These are phyloP conservation scores for Mycena galopus DNA, from an alignment of 768 basidiomycete genomes.

Conservation along the genomic window DNA sequence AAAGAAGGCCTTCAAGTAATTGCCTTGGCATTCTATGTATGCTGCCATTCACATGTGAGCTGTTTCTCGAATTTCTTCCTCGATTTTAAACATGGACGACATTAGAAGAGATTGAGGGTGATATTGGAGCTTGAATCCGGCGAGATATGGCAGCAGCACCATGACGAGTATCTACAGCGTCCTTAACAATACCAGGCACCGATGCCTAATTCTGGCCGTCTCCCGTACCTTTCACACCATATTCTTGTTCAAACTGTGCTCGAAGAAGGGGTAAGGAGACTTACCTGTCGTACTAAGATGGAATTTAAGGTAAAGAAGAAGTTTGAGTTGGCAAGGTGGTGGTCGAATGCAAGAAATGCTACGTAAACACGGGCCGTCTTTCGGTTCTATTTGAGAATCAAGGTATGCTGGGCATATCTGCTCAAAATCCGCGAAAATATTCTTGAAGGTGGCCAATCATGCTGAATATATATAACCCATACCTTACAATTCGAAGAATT, in stretches of 20 bases:
- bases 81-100: too few relatives aligned
- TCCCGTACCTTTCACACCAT: neutral
- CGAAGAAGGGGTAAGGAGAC: neutral
- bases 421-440: neutral
- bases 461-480: neutral
- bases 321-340: neutral
- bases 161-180: too few relatives aligned
- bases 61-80: too few relatives aligned
- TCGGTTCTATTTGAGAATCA: neutral
- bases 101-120: too few relatives aligned
- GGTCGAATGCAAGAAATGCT: neutral
- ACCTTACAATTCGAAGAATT: neutral
- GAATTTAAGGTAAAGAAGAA: neutral
- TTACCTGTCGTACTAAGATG: neutral
- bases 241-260: neutral
- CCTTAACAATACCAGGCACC: too few relatives aligned
- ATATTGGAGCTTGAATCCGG: too few relatives aligned
- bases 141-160: too few relatives aligned
- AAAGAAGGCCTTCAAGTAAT: too few relatives aligned
- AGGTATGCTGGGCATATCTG: neutral
- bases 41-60: too few relatives aligned
- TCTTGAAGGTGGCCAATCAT: neutral
- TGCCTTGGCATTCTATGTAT: too few relatives aligned
- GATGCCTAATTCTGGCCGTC: neutral
- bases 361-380: neutral